Base-by-base conservation (phyloP, 2,329 filamentous ascomycete genomes). In the Fusarium nisikadoi region DNA sequence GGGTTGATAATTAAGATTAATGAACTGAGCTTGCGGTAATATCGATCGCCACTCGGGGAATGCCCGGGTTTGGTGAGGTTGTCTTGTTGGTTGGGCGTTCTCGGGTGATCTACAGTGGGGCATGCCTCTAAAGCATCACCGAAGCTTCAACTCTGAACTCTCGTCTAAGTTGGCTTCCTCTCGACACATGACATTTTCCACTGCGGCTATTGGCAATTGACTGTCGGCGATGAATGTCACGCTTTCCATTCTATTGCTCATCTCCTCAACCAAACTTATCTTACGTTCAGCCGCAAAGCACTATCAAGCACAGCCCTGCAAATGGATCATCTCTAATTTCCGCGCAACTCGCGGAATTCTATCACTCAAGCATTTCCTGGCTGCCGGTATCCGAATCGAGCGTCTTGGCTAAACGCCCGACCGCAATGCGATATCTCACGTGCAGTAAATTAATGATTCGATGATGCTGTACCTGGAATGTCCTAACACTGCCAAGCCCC, bases 341-440 rank as follows among this genome's bases (percentile, higher is more conserved):
- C 59, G 42, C 49, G 23, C 53, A 35, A 31, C 8, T 29, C n/a
- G 41, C 56, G 58, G 52, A 71, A 62, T 36, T 36, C 27, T 29
- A 49, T 45, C 43, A 66, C 19, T 19, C 9, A 29, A 27, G 43
- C 25, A 43, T 45, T 6, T 25, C 31, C 61, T 72, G 23, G 23
- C 23, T 25, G 70, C 70, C 70, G 61, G 47, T 56, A 70, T 59
- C 70, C 70, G 70, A 70, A 70, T 66, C 14, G 17, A 46, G 33
- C 9, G 39, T 66, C 20, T 70, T 62, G 49, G 49, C 38, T 49
- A 20, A 35, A 67, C 70, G 70, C 70, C 70, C 70, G 54, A 5
- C 20, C 54, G 6, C 42, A 42, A 62, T 72, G 61, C 12, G 36
- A 66, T 3, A 16, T 38, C 23, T 43, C 57, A 55, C 65, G 62